Evolutionary conservation across 2,329 filamentous ascomycete species (phyloP), one percentile per base, ranked within the genome.

Genomic region (Ascochyta lentis): DNA sequence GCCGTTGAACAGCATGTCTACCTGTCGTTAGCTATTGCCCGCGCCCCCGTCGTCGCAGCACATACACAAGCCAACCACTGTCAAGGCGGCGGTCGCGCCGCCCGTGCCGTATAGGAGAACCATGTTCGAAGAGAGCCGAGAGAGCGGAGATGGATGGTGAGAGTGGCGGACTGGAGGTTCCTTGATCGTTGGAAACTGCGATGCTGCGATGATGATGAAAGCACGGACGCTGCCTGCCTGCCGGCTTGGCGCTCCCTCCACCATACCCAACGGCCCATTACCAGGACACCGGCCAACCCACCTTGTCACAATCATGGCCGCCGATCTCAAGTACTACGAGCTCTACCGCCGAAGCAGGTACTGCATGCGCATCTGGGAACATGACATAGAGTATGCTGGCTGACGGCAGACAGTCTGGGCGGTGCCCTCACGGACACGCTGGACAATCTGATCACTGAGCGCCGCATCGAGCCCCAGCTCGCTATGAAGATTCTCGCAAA

Each of bases 331-430:
- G 64, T 88, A 86, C 82, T 99, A 98, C 79, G 95, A 99, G 86
- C 88, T 99, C 73, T 99, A 99, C 79, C 91, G 95, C 71, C 89
- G 93, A 81, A 96, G 92, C 87, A 98, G 94, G 95, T 98, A 91
- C 77, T 67, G 22, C 45, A 59, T 51, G 50, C 46, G 22, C 51
- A 15, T 27, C 31, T 61, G 68, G 63, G 26, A 26, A 15, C 16
- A 3, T 37, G 19, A 26, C 35, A 27, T 37, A 1, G 47, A 53
- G 58, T 40, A 51, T 51, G 26, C 53, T 57, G 57, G 64, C 71
- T 76, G 64, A 75, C 66, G 55, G 41, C 38, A 42, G 43, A 63
- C 77, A 99, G 95, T 79, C 92, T 99, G 80, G 95, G 95, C 68
- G 85, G 92, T 71, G 89, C 94, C 54, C 85, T 99, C 70, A 97